Base-by-base conservation (phyloP, 305 asterid genomes). In the Petunia hybrid region DNA sequence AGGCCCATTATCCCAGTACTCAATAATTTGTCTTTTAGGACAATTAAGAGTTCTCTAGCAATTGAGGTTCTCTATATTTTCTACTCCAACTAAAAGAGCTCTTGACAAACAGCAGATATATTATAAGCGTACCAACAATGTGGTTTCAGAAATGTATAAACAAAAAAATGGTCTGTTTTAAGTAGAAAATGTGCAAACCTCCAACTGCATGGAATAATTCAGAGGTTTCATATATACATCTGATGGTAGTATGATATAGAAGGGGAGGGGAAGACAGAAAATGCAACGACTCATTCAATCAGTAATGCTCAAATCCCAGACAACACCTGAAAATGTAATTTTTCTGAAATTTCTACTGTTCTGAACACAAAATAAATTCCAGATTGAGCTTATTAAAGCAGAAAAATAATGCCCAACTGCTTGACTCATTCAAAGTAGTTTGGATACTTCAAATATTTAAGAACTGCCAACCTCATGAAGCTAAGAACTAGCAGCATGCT, bases 401-500 rank as follows among this genome's bases (percentile, higher is more conserved):
- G 9, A 63, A 63, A 36, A 5, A 63, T 63, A 38, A 63, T 63
- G 69, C 43, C 69, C 43, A 36, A 36, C 69, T 36, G 67, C n/a
- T 63, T 8, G 10, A 63, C n/a, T 63, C 69, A 5, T 63, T 63
- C 16, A 63, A 36, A 36, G n/a, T 63, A 35, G 65, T 60, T 31
- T 60, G 13, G 65, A 22, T 60, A 60, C 40, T 6, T 13, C 40
- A 60, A 60, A 31, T 39, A 22, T 22, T 22, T 22, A 22, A 22
- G 31, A 22, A 60, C 39, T 60, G 46, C 78, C 78, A 51, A 45
- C 36, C 46, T 51, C 62, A 2, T 73, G 46, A 6, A 73, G 46
- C 46, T 46, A 73, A 35, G 45, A 48, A 73, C 31, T 73, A 73
- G 62, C 13, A 73, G 45, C 63, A 73, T 73, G 43, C 60, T 22